A percentile compares a stretch with the other conserved stretches of the same genome.
Conservation (phyloP, 2,329 filamentous ascomycete genomes). For the Aspergillus caelatus region DNA sequence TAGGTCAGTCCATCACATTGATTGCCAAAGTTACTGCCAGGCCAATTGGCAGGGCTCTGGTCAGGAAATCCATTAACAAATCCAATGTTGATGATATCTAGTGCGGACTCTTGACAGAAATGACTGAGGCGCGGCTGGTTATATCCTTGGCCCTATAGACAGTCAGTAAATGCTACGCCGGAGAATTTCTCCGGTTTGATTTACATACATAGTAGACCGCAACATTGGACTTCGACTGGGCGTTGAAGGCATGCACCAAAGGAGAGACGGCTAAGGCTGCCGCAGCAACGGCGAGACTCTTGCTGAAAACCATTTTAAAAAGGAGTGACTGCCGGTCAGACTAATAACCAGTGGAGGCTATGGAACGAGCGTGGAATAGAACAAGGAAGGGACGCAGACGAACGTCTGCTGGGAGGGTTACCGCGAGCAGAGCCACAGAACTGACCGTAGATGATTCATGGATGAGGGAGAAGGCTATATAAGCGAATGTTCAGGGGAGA, state of each 20-base stretch:
- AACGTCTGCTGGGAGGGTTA: constrained; percentile 35
- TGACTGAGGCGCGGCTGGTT: constrained; percentile 52
- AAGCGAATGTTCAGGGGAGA: neutral
- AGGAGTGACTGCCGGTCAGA: constrained; percentile 34
- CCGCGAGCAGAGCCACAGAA: constrained; percentile 21
- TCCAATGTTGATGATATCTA: constrained; percentile 60
- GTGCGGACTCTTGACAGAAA: constrained; percentile 54
- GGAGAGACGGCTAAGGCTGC: constrained; percentile 36
- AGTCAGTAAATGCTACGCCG: constrained; percentile 11
- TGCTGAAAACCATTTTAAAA: constrained; percentile 40
- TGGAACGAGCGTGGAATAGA: constrained; percentile 33
- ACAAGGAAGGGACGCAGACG: constrained; percentile 61
- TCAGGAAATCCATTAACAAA: constrained; percentile 60
- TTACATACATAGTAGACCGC: constrained; percentile 55
- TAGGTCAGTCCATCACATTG: constrained; percentile 52
- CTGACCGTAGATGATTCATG: constrained; percentile 12
- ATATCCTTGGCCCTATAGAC: constrained; percentile 53
- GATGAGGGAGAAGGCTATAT: constrained; percentile 13
- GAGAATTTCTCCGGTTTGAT: neutral
- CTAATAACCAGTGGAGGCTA: constrained; percentile 41
- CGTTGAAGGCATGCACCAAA: constrained; percentile 45
- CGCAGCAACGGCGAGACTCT: constrained; percentile 37
- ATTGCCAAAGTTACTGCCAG: constrained; percentile 60
- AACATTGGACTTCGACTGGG: constrained; percentile 50
- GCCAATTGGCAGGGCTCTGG: constrained; percentile 47